Conservation (phyloP, 257 asterid genomes). For the Petunia secreta region DNA sequence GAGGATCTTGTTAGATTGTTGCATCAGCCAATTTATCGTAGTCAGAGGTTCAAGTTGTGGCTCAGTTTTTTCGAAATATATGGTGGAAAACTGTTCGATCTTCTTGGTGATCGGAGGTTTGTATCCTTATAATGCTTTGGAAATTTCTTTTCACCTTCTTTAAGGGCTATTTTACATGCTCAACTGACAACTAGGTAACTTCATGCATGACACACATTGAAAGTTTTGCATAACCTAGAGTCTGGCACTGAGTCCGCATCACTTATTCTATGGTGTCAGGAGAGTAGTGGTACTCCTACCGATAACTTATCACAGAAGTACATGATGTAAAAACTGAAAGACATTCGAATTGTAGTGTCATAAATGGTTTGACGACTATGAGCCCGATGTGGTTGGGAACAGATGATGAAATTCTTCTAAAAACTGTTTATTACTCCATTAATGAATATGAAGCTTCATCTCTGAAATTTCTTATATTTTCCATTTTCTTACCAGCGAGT, state of each 20-base stretch:
- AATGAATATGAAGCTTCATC: constrained; percentile 13
- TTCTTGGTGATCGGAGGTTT: constrained; percentile 95
- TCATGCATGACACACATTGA: not conserved
- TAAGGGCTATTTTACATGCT: not conserved
- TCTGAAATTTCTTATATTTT: not conserved
- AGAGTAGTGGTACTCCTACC: constrained; percentile 6
- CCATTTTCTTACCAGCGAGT: constrained; percentile 15
- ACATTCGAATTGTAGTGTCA: not conserved
- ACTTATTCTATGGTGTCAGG: constrained; percentile 6
- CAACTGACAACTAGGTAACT: not conserved
- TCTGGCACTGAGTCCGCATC: not conserved
- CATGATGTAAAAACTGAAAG: constrained; percentile 9
- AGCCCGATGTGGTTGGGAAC: not conserved
- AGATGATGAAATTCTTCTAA: constrained; percentile 11
- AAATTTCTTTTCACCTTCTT: constrained; percentile 20
- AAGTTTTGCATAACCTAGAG: not conserved
- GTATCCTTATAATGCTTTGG: constrained; percentile 31
- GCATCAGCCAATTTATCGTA: constrained; percentile 88
- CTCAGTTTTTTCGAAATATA: constrained; percentile 98
- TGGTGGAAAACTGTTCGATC: constrained; percentile 97
- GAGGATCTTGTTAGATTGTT: constrained; percentile 90
- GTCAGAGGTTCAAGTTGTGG: constrained; percentile 97
- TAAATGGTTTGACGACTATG: constrained; percentile 12
- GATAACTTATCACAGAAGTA: not conserved
- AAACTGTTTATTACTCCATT: not conserved